Conservation (phyloP, 805 yeast genomes). For the Lipomyces starkeyi region DNA sequence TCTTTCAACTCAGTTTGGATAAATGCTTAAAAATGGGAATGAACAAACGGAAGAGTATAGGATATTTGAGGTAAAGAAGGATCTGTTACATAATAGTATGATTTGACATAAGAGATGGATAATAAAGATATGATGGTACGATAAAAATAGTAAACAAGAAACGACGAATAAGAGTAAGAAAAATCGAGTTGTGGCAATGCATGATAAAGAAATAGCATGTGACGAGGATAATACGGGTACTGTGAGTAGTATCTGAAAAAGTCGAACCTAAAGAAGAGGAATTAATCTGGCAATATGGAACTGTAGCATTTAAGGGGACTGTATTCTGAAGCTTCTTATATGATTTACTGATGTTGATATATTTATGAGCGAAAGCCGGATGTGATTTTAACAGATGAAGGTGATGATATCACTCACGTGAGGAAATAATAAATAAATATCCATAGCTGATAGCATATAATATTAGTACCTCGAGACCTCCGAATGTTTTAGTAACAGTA, state of each 20-base stretch:
- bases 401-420: no score
- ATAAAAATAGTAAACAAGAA: not conserved
- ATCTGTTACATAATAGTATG: not conserved
- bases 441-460: not conserved
- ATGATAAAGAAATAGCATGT: no score
- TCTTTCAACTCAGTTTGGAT: constrained; percentile 3
- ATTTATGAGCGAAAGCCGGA: not conserved
- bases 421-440: not conserved
- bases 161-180: not conserved
- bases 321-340: not conserved
- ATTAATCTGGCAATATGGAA: not conserved
- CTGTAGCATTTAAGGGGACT: not conserved
- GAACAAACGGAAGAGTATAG: not conserved
- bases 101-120: not conserved
- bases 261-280: not conserved
- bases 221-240: not conserved
- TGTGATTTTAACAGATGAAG: not conserved
- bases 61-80: not conserved
- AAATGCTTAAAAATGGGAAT: not conserved
- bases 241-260: not conserved
- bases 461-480: not conserved
- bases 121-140: not conserved
- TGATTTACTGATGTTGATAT: not conserved
- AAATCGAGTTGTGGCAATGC: not conserved
- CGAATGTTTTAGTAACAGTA: not conserved